A percentile compares a stretch with the other conserved stretches of the same genome.
Evolutionary conservation across 202 grass and related monocot species (phyloP).

Genomic region (Thinopyrum obtusiflorum): DNA sequence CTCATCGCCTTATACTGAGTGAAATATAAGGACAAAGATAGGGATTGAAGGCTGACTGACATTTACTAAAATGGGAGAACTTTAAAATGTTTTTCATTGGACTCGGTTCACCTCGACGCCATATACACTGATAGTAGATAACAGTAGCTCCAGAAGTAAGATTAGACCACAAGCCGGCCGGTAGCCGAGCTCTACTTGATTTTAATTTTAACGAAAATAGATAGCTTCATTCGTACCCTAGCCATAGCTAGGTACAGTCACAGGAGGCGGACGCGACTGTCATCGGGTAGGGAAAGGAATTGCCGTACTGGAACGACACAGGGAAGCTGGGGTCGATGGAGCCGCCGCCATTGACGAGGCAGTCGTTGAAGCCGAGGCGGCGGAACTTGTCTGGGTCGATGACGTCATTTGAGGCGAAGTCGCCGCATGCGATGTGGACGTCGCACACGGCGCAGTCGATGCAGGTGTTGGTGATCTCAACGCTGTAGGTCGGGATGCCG

Average conservation of each 20-base stretch:
- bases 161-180: background rate
- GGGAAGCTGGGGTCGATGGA: slow-evolving; percentile 33
- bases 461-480: slow-evolving; percentile 33
- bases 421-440: slow-evolving; percentile 40
- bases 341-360: slow-evolving; percentile 56
- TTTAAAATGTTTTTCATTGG: background rate
- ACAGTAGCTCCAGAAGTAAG: background rate
- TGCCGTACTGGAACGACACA: slow-evolving; percentile 63
- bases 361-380: slow-evolving; percentile 38
- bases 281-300: slow-evolving; percentile 46
- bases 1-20: no score
- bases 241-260: background rate
- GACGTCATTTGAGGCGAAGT: slow-evolving; percentile 41
- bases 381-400: slow-evolving; percentile 31
- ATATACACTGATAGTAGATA: background rate
- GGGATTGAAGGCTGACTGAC: no score
- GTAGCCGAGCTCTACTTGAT: background rate
- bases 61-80: no score
- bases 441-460: slow-evolving; percentile 1
- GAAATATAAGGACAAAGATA: no score
- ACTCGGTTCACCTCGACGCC: background rate
- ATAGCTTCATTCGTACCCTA: no score
- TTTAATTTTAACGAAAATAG: background rate
- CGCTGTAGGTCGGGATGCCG: slow-evolving; percentile 31
- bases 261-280: slow-evolving; percentile 43